Conservation (phyloP, 345 rosid species). For the Sonneratia alba region DNA sequence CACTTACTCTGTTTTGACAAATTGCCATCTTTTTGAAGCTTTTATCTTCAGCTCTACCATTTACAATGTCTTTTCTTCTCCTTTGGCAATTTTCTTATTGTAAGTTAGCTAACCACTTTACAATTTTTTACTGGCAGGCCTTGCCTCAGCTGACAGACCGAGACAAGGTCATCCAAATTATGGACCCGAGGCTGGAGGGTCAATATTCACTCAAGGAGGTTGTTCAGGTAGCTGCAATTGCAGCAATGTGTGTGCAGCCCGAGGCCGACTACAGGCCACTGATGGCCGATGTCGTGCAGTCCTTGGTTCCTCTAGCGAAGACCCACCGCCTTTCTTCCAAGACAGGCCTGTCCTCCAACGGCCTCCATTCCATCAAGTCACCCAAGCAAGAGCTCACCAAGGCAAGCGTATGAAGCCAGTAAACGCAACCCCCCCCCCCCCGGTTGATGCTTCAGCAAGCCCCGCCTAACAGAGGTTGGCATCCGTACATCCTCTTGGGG, state of each 20-base stretch:
- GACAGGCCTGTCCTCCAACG: slow-evolving; percentile 24
- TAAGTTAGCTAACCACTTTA: not conserved
- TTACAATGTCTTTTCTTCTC: not conserved
- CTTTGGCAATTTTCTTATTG: not conserved
- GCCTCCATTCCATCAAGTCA: too few species aligned
- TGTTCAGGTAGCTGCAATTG: slow-evolving; percentile 87
- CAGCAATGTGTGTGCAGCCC: slow-evolving; percentile 92
- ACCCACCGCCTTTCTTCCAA: slow-evolving; percentile 46
- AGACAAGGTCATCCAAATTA: slow-evolving; percentile 70
- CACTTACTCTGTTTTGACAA: not conserved
- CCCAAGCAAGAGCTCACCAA: slow-evolving; percentile 21
- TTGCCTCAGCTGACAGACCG: slow-evolving; percentile 66
- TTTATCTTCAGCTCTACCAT: not conserved
- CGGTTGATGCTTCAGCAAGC: not conserved
- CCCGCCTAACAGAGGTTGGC: not conserved
- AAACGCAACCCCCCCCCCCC: too few species aligned
- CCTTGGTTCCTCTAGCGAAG: slow-evolving; percentile 69
- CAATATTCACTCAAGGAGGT: slow-evolving; percentile 79
- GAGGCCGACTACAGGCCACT: slow-evolving; percentile 87
- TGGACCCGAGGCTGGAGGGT: slow-evolving; percentile 79
- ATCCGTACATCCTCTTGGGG: not conserved
- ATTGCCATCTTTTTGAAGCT: not conserved
- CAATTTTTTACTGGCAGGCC: slow-evolving; percentile 27
- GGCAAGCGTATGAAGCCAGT: slow-evolving; percentile 22
- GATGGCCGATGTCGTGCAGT: slow-evolving; percentile 94